Evolutionary conservation across 768 basidiomycete genomes (phyloP), one percentile per base, ranked within the genome.

Genomic region (Coprinopsis cinerea): DNA sequence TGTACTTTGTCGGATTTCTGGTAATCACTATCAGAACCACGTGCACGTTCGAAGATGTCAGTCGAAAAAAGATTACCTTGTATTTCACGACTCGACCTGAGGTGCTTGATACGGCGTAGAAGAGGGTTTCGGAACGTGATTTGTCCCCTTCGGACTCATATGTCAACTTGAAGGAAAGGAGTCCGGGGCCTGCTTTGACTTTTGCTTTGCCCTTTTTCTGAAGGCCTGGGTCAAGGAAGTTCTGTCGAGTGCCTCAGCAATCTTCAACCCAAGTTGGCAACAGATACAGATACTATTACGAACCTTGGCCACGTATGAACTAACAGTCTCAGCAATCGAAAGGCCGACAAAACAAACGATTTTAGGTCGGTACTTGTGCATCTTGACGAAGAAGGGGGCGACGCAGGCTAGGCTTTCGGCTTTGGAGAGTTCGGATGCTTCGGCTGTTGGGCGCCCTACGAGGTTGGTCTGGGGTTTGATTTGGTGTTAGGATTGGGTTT

Each of bases 321-420:
- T 15, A 35, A 72, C 62, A 55, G 57, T 51, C 51, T 69, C 61
- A 32, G 74, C 67, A 26, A 92, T 90, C 7, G 74, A 73, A 52
- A 88, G 70, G 1, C 92, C 91, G 1, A 92, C 82, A 57, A 92
- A 87, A 58, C 88, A 90, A 0, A 90, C 74, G 4, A 92, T 68
- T 2, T 71, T 70, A 0, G 91, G 91, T 10, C 74, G 74, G 54
- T 73, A 73, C 7, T 60, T 65, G 0, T 65, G 58, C 17, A 93
- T 66, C 60, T 91, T 92, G 18, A 57, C 55, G 0, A 92, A 69
- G 5, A 92, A 68, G 0, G 59, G 53, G 1, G 82, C 79, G 0
- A 88, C 85, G 3, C 77, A 71, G 11, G 63, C 68, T 1, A 59
- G 51, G 62, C 79, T 78, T 57, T 90, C 86, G 1, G 57, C 51